Base-by-base conservation (phyloP, 140 eudicot species). In the Oenanthe javanica region DNA sequence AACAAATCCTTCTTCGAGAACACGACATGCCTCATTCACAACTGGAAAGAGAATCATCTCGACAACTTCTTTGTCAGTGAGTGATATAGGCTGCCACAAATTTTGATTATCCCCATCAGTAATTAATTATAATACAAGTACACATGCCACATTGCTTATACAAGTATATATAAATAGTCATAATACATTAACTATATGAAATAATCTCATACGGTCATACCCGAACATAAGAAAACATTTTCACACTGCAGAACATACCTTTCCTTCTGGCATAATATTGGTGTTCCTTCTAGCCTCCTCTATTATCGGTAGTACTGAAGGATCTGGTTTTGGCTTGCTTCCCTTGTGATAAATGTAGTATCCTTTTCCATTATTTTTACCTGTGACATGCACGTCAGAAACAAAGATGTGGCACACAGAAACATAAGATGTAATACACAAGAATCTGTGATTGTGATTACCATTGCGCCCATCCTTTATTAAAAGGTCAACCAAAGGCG, bases 361-460 rank as follows among this genome's bases (percentile, higher is more conserved):
- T 81, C 98, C 98, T 89, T 88, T 92, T 82, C 98, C 97, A 42
- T 94, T 94, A 84, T 55, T 89, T 83, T 94, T 94, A 78, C 98
- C 98, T 94, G 89, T 72, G 83, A 82, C 25, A 15, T 6, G 46
- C 82, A 19, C 78, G 75, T 81, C 9, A 36, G 96, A 42, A 84
- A 82, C 9, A 82, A 49, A 49, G 73, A 71, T 77, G 54, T 16
- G 61, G 72, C 14, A 54, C 6, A 25, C 59, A 77, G 64, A 77
- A 69, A 81, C 64, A 59, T n/a, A 43, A 82, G 70, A 1, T 25
- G 59, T 59, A 83, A 81, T 50, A 78, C 25, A 40, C 47, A 80
- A 82, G 51, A 57, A 2, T 43, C 38, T 36, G 40, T 6, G 6
- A 11, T 79, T 36, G 19, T 46, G 27, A 77, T 83, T 89, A 94